Evolutionary conservation across 2,329 filamentous ascomycete genomes (phyloP).

Genomic region (Diaporthe vaccinii): DNA sequence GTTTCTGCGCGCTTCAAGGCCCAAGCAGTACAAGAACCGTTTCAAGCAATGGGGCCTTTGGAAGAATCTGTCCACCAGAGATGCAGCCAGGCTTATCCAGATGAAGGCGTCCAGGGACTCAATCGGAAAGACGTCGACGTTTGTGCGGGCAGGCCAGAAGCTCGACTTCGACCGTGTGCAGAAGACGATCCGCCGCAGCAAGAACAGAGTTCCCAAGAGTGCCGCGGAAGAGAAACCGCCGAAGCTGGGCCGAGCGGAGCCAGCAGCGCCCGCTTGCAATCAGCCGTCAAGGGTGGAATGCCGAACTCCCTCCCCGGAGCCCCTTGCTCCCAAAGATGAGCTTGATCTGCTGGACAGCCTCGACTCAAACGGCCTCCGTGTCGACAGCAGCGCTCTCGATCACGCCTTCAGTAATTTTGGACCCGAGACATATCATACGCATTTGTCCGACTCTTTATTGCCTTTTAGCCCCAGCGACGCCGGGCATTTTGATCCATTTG

Average conservation of each 20-base stretch:
- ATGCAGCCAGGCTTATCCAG: constrained; percentile 34
- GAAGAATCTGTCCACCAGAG: constrained; percentile 38
- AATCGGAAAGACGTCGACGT: constrained; percentile 36
- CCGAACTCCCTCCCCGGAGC: constrained; percentile 37
- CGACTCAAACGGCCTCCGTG: neutral
- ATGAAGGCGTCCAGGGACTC: constrained; percentile 31
- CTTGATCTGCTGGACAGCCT: constrained; percentile 15
- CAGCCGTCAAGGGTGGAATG: constrained; percentile 36
- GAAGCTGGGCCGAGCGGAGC: constrained; percentile 8
- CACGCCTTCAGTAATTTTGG: neutral
- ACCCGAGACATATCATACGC: neutral
- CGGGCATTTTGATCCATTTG: neutral
- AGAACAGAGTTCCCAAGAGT: constrained; percentile 32
- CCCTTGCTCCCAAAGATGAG: neutral
- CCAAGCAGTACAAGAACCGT: constrained; percentile 39
- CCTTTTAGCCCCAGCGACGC: constrained; percentile 20
- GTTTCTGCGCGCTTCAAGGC: constrained; percentile 18
- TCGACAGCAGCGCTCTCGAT: neutral
- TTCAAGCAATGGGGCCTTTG: constrained; percentile 39
- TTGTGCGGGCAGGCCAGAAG: constrained; percentile 36
- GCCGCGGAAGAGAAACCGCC: neutral
- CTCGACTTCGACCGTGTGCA: constrained; percentile 28
- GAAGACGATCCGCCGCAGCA: constrained; percentile 38
- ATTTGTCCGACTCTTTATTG: neutral
- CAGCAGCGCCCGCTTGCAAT: constrained; percentile 16